phyloP scores from a whole-genome alignment of 257 asterid genomes.

The Petunia axillaris region DNA sequence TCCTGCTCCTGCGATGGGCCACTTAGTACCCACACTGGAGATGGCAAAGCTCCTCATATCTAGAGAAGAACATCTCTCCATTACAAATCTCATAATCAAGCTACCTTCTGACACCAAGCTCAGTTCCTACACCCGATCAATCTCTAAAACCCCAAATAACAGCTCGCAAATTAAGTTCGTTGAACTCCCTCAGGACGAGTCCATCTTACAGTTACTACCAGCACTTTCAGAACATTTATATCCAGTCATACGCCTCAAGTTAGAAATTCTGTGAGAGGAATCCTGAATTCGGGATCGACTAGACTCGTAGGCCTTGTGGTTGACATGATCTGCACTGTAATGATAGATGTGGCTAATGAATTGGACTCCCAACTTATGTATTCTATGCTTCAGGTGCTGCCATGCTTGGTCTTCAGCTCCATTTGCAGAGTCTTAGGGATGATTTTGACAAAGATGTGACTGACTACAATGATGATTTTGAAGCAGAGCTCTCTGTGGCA shows the following conservation, averaged over 20 bases:
- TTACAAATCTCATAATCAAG: constrained; percentile 14
- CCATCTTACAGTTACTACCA: not conserved
- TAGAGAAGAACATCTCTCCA: not conserved
- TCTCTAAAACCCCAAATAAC: not conserved
- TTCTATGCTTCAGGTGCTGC: constrained; percentile 37
- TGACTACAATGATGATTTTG: constrained; percentile 5
- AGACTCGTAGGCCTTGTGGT: constrained; percentile 25
- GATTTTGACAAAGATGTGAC: constrained; percentile 18
- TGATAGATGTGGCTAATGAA: constrained; percentile 31
- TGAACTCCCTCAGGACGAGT: not conserved
- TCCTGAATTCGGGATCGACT: not conserved
- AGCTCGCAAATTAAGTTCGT: constrained; percentile 14
- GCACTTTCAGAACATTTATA: not conserved
- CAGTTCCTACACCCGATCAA: not conserved
- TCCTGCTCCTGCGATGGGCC: constrained; percentile 26
- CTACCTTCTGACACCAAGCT: not conserved
- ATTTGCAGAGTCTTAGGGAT: constrained; percentile 32
- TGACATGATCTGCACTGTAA: constrained; percentile 29
- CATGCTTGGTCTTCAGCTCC: constrained; percentile 33
- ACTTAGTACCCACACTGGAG: constrained; percentile 16
- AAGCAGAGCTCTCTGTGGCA: constrained; percentile 22
- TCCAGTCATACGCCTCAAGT: constrained; percentile 19
- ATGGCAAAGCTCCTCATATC: constrained; percentile 3
- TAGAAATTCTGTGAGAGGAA: constrained; percentile 7
- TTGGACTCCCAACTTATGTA: constrained; percentile 27